Evolutionary conservation across 371 early-diverging fungal genomes (phyloP), one percentile per base, ranked within the genome.

Genomic region (Ecytonucleospora hepatopenaei): DNA sequence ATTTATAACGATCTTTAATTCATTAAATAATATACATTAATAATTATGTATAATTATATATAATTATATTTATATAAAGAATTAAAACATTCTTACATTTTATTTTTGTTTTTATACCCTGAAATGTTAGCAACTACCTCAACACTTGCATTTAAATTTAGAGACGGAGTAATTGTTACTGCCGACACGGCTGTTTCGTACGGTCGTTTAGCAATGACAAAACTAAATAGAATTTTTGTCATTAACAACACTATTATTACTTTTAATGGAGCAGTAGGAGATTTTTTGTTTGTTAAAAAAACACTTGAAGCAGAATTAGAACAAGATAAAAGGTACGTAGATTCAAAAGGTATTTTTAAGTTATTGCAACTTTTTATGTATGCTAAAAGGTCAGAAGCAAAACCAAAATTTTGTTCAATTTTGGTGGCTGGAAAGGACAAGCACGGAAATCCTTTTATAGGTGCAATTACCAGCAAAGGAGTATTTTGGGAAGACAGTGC

Each of bases 91-190:
- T n/a, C n/a, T n/a, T n/a, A n/a, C n/a, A n/a, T n/a, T n/a, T n/a
- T n/a, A n/a, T n/a, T n/a, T n/a, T n/a, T n/a, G n/a, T n/a, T n/a
- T n/a, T n/a, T n/a, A n/a, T n/a, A n/a, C n/a, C n/a, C n/a, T n/a
- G n/a, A n/a, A n/a, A n/a, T n/a, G n/a, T n/a, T n/a, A n/a, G n/a
- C 33, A 33, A 58, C 31, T 28, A n/a, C 69, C 31, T 19, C 69
- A 35, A 27, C 40, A 49, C 46, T 75, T 48, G 31, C 64, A n/a
- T 62, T 96, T 78, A 88, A 88, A 78, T 94, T 87, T 84, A 92
- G 88, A 78, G 91, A 91, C 71, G 94, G 97, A 65, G 83, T 96
- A 56, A 91, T 96, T 87, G 84, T 93, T 82, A 90, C 92, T 12
- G 89, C 93, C 15, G 94, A 96, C 78, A 88, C 86, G 76, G 21